Percentiles rank a stretch among this genome's conserved stretches.
phyloP scores from a whole-genome alignment of 192 early-diverging fungal species.

The Coemansia aciculifera region DNA sequence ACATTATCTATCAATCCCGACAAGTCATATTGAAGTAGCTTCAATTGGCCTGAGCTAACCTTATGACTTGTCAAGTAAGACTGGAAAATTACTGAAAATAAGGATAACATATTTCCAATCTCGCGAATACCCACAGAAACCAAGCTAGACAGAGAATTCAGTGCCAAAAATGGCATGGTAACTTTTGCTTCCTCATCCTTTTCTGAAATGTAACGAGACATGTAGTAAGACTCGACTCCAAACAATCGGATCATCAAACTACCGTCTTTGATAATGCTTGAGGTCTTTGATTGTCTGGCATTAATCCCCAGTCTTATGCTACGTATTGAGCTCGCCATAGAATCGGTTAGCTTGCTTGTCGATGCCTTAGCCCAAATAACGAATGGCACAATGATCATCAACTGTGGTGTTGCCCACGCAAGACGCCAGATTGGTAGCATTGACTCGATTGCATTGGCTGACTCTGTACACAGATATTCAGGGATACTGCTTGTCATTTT shows the following conservation, averaged over 20 bases:
- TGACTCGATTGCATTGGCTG: too few relatives aligned
- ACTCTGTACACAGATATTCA: too few relatives aligned
- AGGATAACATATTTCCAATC: constrained; percentile 23
- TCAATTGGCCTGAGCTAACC: too few relatives aligned
- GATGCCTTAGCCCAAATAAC: constrained; percentile 3
- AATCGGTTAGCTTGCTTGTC: background rate
- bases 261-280: too few relatives aligned
- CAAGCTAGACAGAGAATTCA: constrained; percentile 60
- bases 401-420: constrained; percentile 9
- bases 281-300: background rate
- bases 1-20: too few relatives aligned
- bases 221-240: too few relatives aligned
- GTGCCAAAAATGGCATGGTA: constrained; percentile 40
- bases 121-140: constrained; percentile 54
- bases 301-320: background rate
- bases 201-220: too few relatives aligned
- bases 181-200: too few relatives aligned
- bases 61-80: too few relatives aligned
- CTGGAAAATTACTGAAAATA: background rate
- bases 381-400: constrained; percentile 15
- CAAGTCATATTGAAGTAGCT: too few relatives aligned
- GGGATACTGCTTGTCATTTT: background rate
- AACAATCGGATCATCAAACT: too few relatives aligned
- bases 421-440: too few relatives aligned
- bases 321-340: background rate